phyloP scores from a whole-genome alignment of 2,329 filamentous ascomycete species.

The Xylaria sp. region DNA sequence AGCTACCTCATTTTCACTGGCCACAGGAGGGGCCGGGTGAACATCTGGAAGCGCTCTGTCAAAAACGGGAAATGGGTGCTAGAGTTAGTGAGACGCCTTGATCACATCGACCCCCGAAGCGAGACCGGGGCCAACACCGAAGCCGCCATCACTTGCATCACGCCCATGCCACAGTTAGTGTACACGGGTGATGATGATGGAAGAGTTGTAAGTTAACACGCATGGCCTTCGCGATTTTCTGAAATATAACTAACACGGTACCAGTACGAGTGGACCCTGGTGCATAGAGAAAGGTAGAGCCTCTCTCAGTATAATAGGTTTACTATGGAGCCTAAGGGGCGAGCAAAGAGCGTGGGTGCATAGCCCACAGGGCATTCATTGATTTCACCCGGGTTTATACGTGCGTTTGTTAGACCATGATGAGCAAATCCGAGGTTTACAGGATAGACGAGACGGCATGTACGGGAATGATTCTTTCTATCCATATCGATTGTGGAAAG shows the following conservation, averaged over 20 bases:
- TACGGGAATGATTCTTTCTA: constrained; percentile 11
- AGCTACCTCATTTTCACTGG: constrained; percentile 89
- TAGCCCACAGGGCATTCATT: constrained; percentile 28
- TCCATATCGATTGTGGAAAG: constrained; percentile 8
- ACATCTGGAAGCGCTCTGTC: constrained; percentile 73
- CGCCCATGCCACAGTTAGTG: constrained; percentile 82
- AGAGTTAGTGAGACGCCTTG: constrained; percentile 81
- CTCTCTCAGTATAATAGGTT: constrained; percentile 42
- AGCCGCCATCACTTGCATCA: constrained; percentile 85
- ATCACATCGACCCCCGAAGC: constrained; percentile 78
- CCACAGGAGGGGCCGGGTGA: constrained; percentile 84
- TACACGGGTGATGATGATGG: constrained; percentile 97
- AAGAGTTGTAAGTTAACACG: constrained; percentile 75
- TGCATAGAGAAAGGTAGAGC: constrained; percentile 67
- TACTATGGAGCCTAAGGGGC: constrained; percentile 27
- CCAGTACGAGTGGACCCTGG: constrained; percentile 72
- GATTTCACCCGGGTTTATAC: not conserved
- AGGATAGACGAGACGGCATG: constrained; percentile 21
- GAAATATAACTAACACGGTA: constrained; percentile 35
- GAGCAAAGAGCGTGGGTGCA: constrained; percentile 40
- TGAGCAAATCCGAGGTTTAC: constrained; percentile 13
- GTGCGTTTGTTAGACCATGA: constrained; percentile 7
- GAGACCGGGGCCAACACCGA: constrained; percentile 68
- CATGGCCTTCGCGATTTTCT: too few species aligned
- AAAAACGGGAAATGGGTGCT: constrained; percentile 76